phyloP scores from a whole-genome alignment of 1,284 basidiomycete genomes.

The Rhodofomes roseus region DNA sequence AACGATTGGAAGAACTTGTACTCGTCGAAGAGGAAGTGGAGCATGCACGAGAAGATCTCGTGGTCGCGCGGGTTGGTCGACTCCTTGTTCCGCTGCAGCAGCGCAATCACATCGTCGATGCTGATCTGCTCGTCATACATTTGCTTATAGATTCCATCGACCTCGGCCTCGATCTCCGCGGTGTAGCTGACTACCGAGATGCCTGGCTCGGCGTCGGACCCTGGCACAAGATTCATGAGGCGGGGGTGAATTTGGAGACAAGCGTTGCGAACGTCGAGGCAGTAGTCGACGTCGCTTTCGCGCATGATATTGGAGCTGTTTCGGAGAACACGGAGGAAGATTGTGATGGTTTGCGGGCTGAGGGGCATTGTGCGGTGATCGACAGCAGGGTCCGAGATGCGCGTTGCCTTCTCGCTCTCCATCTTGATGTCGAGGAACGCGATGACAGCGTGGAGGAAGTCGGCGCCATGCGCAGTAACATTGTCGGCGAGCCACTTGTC shows the following conservation, averaged over 20 bases:
- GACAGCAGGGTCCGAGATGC: slow-evolving; percentile 74
- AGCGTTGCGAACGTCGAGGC: slow-evolving; percentile 89
- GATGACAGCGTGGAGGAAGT: slow-evolving; percentile 86
- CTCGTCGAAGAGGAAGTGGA: slow-evolving; percentile 99
- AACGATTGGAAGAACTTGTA: slow-evolving; percentile 98
- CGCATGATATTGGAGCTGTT: slow-evolving; percentile 67
- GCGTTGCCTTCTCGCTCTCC: slow-evolving; percentile 78
- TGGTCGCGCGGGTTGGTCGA: slow-evolving; percentile 86
- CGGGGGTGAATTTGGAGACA: slow-evolving; percentile 96
- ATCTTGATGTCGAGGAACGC: slow-evolving; percentile 90
- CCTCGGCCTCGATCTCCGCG: slow-evolving; percentile 87
- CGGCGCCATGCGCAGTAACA: slow-evolving; percentile 74
- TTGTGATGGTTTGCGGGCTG: slow-evolving; percentile 84
- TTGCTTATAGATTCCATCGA: slow-evolving; percentile 94
- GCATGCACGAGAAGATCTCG: slow-evolving; percentile 97
- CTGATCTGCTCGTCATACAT: slow-evolving; percentile 97
- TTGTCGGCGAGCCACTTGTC: slow-evolving; percentile 96
- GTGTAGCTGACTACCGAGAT: slow-evolving; percentile 88
- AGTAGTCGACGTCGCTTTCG: slow-evolving; percentile 82
- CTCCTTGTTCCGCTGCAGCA: slow-evolving; percentile 83
- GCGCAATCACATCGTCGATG: slow-evolving; percentile 90
- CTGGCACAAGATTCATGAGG: slow-evolving; percentile 92
- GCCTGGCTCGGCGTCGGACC: slow-evolving; percentile 87
- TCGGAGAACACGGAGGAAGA: slow-evolving; percentile 85
- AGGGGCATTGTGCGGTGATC: slow-evolving; percentile 82